phyloP scores from a whole-genome alignment of 768 basidiomycete species.

The Neoboletus brunneissimus region DNA sequence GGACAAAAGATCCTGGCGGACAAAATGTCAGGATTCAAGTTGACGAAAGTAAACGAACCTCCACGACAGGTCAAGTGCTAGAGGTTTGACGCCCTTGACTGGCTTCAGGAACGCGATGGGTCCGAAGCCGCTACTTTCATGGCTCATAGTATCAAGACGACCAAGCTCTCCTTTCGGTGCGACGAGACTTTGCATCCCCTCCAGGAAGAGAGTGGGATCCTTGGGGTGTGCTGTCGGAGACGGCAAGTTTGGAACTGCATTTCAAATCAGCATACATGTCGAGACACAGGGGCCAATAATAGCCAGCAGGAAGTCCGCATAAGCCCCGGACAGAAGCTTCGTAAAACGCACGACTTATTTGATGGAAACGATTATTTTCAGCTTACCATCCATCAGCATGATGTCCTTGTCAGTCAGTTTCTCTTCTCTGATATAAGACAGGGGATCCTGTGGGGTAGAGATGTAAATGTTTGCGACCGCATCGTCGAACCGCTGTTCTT shows the following conservation, averaged over 20 bases:
- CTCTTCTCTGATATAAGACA: slow-evolving; percentile 50
- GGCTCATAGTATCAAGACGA: neutral
- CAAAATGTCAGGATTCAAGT: neutral
- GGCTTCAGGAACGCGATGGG: slow-evolving; percentile 41
- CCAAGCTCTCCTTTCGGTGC: slow-evolving; percentile 17
- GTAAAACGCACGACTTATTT: slow-evolving; percentile 9
- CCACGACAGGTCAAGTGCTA: slow-evolving; percentile 66
- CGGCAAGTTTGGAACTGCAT: slow-evolving; percentile 53
- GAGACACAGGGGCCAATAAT: slow-evolving; percentile 19
- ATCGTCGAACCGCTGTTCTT: slow-evolving; percentile 27
- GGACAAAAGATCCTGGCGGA: neutral
- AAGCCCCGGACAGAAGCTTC: slow-evolving; percentile 20
- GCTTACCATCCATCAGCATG: slow-evolving; percentile 57
- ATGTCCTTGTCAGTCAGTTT: slow-evolving; percentile 49
- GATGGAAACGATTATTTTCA: slow-evolving; percentile 10
- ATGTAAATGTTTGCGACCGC: slow-evolving; percentile 35
- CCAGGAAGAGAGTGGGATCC: slow-evolving; percentile 34
- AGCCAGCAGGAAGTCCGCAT: slow-evolving; percentile 21
- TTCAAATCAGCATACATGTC: slow-evolving; percentile 17
- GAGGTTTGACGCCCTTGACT: slow-evolving; percentile 55
- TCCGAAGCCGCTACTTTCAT: slow-evolving; percentile 1
- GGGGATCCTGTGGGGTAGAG: slow-evolving; percentile 23
- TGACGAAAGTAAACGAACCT: slow-evolving; percentile 41
- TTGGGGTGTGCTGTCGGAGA: slow-evolving; percentile 49
- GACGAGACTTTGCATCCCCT: slow-evolving; percentile 28